phyloP scores from a whole-genome alignment of 2,329 filamentous ascomycete species.

The Botryosphaeria dothidea region DNA sequence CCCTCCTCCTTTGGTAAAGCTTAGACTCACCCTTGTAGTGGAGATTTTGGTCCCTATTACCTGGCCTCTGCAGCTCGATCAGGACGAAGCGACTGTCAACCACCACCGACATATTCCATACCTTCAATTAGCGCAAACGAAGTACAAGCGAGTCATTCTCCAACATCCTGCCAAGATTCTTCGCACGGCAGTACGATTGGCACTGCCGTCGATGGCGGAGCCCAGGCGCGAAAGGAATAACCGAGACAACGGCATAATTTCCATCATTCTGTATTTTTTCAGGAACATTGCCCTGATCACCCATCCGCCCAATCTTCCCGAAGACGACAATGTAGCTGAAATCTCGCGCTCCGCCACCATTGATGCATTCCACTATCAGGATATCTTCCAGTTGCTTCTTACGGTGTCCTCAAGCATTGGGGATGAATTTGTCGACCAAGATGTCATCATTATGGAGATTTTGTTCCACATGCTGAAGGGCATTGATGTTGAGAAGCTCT shows the following conservation, averaged over 20 bases:
- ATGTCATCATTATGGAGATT: conserved; percentile 86
- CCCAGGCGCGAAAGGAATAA: conserved; percentile 72
- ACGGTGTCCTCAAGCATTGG: conserved; percentile 91
- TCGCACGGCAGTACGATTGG: conserved; percentile 76
- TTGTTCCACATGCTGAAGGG: conserved; percentile 92
- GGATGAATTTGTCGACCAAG: conserved; percentile 87
- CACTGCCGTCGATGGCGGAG: conserved; percentile 81
- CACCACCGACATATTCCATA: conserved; percentile 91
- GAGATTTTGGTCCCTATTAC: conserved; percentile 91
- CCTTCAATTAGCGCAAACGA: conserved; percentile 81
- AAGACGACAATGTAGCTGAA: conserved; percentile 86
- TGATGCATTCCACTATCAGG: conserved; percentile 85
- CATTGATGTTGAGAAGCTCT: conserved; percentile 79
- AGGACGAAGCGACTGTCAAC: conserved; percentile 83
- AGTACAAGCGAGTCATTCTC: conserved; percentile 86
- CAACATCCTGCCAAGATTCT: conserved; percentile 80
- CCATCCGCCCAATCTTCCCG: conserved; percentile 69
- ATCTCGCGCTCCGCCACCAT: conserved; percentile 86
- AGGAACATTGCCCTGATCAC: conserved; percentile 86
- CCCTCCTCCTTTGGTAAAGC: not conserved
- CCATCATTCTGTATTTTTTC: conserved; percentile 83
- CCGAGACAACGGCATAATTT: conserved; percentile 89
- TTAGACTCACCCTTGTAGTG: conserved; percentile 48
- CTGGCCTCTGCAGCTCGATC: conserved; percentile 84
- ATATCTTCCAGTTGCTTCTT: conserved; percentile 81